phyloP scores from a whole-genome alignment of 2,329 filamentous ascomycete species.

The Aspergillus amoenus region DNA sequence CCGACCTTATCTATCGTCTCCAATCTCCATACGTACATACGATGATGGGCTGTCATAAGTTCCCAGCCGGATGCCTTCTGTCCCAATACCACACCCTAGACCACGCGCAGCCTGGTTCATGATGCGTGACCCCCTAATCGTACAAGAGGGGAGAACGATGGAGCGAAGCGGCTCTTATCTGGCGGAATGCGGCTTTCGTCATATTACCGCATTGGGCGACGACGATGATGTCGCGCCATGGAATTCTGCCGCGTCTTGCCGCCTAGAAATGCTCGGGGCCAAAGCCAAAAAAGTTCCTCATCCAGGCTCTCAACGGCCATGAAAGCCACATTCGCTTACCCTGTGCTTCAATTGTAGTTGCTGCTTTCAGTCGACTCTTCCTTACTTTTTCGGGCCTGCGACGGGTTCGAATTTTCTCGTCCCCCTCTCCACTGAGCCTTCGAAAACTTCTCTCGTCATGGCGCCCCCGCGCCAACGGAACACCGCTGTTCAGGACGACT shows the following conservation, averaged over 20 bases:
- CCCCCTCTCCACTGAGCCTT: slow-evolving; percentile 5
- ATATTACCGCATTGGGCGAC: slow-evolving; percentile 20
- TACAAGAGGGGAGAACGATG: not conserved
- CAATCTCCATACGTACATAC: not conserved
- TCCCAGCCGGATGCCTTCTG: not conserved
- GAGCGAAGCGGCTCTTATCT: not conserved
- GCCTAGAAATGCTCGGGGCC: slow-evolving; percentile 21
- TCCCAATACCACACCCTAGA: not conserved
- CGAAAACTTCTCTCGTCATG: slow-evolving; percentile 31
- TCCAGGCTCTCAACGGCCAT: slow-evolving; percentile 10
- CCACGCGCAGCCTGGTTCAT: not conserved
- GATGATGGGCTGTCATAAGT: not conserved
- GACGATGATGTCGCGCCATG: slow-evolving; percentile 24
- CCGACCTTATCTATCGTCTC: not conserved
- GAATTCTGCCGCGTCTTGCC: slow-evolving; percentile 34
- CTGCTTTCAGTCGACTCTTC: not conserved
- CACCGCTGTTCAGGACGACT: slow-evolving; percentile 43
- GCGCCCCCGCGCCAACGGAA: slow-evolving; percentile 47
- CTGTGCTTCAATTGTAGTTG: slow-evolving; percentile 8
- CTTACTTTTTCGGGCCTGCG: not conserved
- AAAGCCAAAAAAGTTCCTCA: slow-evolving; percentile 20
- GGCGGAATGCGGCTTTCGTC: not conserved
- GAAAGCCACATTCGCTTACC: not conserved
- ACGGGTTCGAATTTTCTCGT: not conserved
- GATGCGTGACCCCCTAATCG: not conserved